These are phyloP conservation scores for Aspergillus affinis DNA, from an alignment of 495 filamentous ascomycete genomes.

Conservation along the genomic window DNA sequence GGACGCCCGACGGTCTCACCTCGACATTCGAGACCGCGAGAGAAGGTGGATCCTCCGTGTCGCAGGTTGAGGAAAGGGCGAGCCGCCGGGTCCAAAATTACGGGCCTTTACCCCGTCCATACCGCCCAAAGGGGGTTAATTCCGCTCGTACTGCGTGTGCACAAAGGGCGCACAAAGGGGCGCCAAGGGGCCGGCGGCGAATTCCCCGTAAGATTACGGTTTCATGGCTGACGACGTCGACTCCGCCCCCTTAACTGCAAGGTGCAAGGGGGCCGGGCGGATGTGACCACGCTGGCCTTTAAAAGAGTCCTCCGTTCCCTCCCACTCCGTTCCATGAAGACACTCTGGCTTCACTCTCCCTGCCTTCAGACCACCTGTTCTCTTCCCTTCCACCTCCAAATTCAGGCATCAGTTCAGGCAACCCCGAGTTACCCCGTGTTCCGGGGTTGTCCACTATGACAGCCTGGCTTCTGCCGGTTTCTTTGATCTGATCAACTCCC, in stretches of 20 bases:
- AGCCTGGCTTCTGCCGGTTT: neutral
- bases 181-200: no score
- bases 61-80: neutral
- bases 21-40: neutral
- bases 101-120: neutral
- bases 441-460: conserved; percentile 1
- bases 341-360: conserved; percentile 15
- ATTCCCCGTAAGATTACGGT: conserved; percentile 17
- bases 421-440: conserved; percentile 1
- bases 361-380: conserved; percentile 36
- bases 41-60: neutral
- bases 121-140: neutral
- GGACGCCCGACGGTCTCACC: neutral
- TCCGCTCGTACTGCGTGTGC: no score
- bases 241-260: conserved; percentile 23
- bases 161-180: neutral
- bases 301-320: conserved; percentile 34
- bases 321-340: conserved; percentile 10
- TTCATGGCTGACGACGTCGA: conserved; percentile 20
- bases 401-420: neutral
- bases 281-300: conserved; percentile 51
- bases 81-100: neutral
- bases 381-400: conserved; percentile 20
- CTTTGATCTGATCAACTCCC: neutral
- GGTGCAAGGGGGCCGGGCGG: conserved; percentile 16